These are phyloP conservation scores for Neopestalotiopsis clavispora DNA, from an alignment of 2,329 filamentous ascomycete species.

Conservation along the genomic window DNA sequence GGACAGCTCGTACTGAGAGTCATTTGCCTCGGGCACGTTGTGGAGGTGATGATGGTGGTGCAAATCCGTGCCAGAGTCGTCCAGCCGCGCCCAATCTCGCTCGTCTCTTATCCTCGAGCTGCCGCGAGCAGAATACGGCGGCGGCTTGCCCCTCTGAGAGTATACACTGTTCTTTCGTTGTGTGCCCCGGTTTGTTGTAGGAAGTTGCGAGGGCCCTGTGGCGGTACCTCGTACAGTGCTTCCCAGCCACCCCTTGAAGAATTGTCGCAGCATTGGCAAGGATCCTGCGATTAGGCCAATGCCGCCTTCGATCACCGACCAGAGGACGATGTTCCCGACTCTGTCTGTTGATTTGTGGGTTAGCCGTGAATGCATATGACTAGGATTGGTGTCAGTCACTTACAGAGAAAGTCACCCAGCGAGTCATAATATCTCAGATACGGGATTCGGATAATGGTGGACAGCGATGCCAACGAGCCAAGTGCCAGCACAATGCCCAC, in stretches of 20 bases:
- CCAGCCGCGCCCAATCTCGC: constrained; percentile 1
- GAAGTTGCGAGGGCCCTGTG: background rate
- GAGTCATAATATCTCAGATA: constrained; percentile 17
- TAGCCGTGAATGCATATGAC: too few species aligned
- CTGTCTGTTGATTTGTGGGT: background rate
- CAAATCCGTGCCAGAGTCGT: constrained; percentile 3
- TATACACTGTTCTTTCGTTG: constrained; percentile 2
- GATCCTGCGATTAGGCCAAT: constrained; percentile 24
- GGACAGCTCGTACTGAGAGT: constrained; percentile 8
- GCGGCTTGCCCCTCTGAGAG: background rate
- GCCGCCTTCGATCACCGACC: constrained; percentile 29
- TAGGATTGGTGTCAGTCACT: background rate
- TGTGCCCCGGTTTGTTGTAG: constrained; percentile 1
- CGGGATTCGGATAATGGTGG: constrained; percentile 18
- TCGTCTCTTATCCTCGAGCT: background rate
- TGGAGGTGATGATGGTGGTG: constrained; percentile 5
- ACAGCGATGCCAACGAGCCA: constrained; percentile 17
- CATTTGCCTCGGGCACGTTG: background rate
- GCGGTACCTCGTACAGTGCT: background rate
- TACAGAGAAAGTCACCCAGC: constrained; percentile 17
- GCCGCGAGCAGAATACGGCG: background rate
- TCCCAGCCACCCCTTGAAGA: constrained; percentile 9
- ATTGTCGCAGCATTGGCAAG: constrained; percentile 19
- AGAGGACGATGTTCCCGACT: constrained; percentile 27
- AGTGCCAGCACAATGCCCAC: constrained; percentile 16